Conservation (phyloP, 768 basidiomycete genomes). For the Trametes cubensis region DNA sequence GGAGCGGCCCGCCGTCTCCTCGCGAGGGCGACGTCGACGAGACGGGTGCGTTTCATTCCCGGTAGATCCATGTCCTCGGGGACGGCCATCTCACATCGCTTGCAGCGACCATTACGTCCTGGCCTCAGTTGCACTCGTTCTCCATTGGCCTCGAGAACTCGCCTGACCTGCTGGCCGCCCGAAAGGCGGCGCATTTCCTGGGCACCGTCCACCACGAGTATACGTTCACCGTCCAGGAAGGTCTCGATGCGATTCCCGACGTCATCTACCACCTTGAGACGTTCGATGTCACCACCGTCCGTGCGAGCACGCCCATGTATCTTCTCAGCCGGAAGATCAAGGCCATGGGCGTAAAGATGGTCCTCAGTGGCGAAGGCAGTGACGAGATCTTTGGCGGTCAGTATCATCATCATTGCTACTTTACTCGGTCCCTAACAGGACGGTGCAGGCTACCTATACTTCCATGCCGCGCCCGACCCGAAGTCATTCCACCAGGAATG, state of each 20-base stretch:
- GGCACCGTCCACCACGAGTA: constrained; percentile 98
- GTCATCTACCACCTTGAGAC: constrained; percentile 99
- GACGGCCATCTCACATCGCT: neutral
- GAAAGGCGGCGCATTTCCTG: constrained; percentile 89
- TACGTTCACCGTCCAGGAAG: constrained; percentile 97
- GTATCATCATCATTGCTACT: neutral
- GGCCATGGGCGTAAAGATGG: constrained; percentile 99
- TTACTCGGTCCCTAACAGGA: constrained; percentile 9
- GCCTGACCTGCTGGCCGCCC: constrained; percentile 91
- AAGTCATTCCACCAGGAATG: constrained; percentile 93
- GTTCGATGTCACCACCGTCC: constrained; percentile 97
- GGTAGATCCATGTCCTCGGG: neutral
- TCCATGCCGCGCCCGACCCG: constrained; percentile 94
- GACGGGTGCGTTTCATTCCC: constrained; percentile 46
- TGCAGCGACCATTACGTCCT: constrained; percentile 74
- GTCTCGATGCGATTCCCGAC: constrained; percentile 94
- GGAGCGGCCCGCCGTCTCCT: constrained; percentile 59
- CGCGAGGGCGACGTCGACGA: constrained; percentile 46
- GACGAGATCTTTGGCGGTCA: constrained; percentile 96
- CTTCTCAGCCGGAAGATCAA: constrained; percentile 97
- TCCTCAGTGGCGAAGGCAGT: constrained; percentile 94
- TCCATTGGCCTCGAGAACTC: constrained; percentile 94
- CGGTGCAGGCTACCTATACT: constrained; percentile 88
- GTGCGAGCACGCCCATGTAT: constrained; percentile 99
- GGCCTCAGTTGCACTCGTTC: constrained; percentile 98